These are phyloP conservation scores for Babesia bigemina DNA, from an alignment of 169 alveolate genomes.

Conservation along the genomic window DNA sequence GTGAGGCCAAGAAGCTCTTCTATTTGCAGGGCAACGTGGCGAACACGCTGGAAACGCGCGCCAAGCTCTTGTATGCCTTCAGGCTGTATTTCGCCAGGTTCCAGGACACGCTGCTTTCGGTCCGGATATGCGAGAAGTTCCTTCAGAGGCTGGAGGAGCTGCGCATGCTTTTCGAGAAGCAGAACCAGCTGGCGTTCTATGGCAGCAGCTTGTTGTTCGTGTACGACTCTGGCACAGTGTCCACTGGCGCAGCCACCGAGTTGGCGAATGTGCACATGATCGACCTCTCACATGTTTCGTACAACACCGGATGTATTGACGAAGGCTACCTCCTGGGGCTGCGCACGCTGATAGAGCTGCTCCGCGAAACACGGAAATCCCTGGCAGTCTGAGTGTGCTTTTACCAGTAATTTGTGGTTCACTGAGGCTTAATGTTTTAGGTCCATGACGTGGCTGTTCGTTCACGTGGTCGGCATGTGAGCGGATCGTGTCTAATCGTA, in stretches of 20 bases:
- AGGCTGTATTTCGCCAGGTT: constrained; percentile 56
- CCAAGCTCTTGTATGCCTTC: constrained; percentile 50
- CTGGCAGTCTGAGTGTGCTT: neutral
- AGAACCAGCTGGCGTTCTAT: constrained; percentile 69
- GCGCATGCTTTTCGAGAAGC: constrained; percentile 62
- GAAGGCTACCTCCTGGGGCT: constrained; percentile 71
- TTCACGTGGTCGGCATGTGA: too few relatives aligned
- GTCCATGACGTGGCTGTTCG: too few relatives aligned
- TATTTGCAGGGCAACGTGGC: constrained; percentile 68
- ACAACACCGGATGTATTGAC: constrained; percentile 57
- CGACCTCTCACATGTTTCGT: constrained; percentile 75
- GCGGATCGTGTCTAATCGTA: too few relatives aligned
- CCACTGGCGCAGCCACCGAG: constrained; percentile 17
- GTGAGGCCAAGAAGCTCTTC: constrained; percentile 38
- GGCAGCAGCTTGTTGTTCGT: constrained; percentile 75
- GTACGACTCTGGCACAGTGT: constrained; percentile 48
- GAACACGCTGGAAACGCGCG: constrained; percentile 54
- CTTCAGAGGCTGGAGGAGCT: constrained; percentile 46
- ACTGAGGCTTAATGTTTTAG: too few relatives aligned
- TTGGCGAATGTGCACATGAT: constrained; percentile 66
- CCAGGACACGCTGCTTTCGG: constrained; percentile 42
- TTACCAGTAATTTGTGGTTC: too few relatives aligned
- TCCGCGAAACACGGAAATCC: constrained; percentile 15
- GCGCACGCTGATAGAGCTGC: constrained; percentile 12
- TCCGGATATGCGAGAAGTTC: constrained; percentile 50